Conservation (phyloP, 2,329 filamentous ascomycete genomes). For the Aureobasidium sp. region DNA sequence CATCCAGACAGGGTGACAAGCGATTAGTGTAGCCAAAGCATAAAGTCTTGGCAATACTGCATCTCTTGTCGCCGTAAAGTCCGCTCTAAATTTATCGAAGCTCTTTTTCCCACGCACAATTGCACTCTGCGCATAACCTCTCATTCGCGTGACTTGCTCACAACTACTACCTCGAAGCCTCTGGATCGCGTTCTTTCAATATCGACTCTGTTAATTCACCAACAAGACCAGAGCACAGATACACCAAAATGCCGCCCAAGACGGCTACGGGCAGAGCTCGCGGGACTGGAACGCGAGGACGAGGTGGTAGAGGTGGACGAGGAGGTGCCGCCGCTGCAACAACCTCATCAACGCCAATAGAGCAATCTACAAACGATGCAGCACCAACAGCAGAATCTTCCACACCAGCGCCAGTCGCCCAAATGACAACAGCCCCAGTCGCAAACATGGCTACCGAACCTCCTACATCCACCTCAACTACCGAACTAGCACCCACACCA, state of each 20-base stretch:
- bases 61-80: constrained; percentile 12
- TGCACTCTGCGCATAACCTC: background rate
- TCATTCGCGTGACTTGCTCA: background rate
- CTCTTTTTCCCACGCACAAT: constrained; percentile 1
- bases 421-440: constrained; percentile 16
- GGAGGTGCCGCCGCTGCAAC: constrained; percentile 7
- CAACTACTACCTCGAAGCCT: no score
- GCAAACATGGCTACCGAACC: constrained; percentile 4
- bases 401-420: constrained; percentile 19
- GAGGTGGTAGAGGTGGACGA: constrained; percentile 12
- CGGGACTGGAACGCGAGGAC: constrained; percentile 19
- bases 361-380: constrained; percentile 4
- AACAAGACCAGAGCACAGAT: background rate
- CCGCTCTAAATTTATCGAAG: constrained; percentile 7
- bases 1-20: background rate
- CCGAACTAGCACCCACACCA: constrained; percentile 11
- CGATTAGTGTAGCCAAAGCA: background rate
- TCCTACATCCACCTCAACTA: background rate
- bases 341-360: background rate
- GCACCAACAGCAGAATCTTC: constrained; percentile 5
- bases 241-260: constrained; percentile 23
- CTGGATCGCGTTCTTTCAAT: background rate
- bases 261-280: constrained; percentile 20
- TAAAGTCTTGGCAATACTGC: constrained; percentile 1
- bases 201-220: no score